Base-by-base conservation (phyloP, 352 stramenopile genomes). In the Pythium insidiosum region DNA sequence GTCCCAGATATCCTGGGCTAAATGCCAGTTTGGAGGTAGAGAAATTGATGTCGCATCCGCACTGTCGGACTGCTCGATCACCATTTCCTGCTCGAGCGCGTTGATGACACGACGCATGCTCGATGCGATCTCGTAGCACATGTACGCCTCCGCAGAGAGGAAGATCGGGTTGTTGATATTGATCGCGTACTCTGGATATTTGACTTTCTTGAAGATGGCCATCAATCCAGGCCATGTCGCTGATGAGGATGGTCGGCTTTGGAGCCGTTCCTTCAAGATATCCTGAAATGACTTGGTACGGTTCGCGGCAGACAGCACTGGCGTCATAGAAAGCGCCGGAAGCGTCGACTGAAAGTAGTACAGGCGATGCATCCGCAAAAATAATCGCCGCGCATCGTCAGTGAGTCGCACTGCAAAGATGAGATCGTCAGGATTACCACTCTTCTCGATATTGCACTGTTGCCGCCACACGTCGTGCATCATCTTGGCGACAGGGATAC, bases 221-320 rank as follows among this genome's bases (percentile, higher is more conserved):
- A 92, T 64, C 24, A 92, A 41, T 0, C 79, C 79, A 5, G 79
- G 79, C 79, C 76, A 89, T 35, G 73, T 63, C n/a, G 58, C n/a
- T n/a, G n/a, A n/a, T n/a, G n/a, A n/a, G n/a, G n/a, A n/a, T n/a
- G n/a, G n/a, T n/a, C n/a, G n/a, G n/a, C n/a, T n/a, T n/a, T n/a
- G n/a, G n/a, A n/a, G n/a, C 15, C 40, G 45, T 20, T 49, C 38
- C 6, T 47, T 26, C 1, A 61, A 16, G 29, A 61, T 25, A 26
- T 61, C 29, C 28, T 49, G 24, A 13, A 62, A 60, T 12, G n/a
- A 54, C 52, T 54, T 53, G 23, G 46, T 21, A 9, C 53, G 40
- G 1, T 51, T 38, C 9, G 47, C 47, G 11, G 41, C 43, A 4
- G 49, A 21, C 19, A 58, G 33, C 2, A 44, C 50, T 2, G 16